Base-by-base conservation (phyloP, 257 asterid species). In the Penstemon eatonii region DNA sequence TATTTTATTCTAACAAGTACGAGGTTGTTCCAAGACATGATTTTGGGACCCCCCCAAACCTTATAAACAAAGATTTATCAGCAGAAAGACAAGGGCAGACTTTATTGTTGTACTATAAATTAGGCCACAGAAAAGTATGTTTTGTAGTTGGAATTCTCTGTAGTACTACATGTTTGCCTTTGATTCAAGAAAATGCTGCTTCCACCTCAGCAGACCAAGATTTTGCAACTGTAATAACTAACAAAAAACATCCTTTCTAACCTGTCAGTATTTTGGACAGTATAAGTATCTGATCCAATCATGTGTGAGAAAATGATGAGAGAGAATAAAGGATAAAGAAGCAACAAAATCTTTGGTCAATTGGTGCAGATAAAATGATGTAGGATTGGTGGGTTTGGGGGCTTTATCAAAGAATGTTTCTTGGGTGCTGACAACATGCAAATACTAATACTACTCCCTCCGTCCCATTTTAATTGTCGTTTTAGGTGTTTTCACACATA, bases 11-110 rank as follows among this genome's bases (percentile, higher is more conserved):
- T 54, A 62, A 51, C 38, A 60, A 64, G 73, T 80, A 74, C 80
- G 57, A 71, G 81, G 80, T 58, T 75, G 67, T 50, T 73, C 10
- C 63, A 61, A 25, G 71, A 80, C 76, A 11, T 9, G 80, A 78
- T 69, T 70, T 60, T 69, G 77, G 73, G 84, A 79, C 12, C 72
- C 70, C 72, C 53, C 6, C 33, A 25, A 25, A 58, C 10, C 49
- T 33, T 25, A 56, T 5, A 50, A 11, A 65, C 49, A 47, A 38
- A 13, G 41, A 56, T 64, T 53, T 55, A 64, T 57, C 68, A 53
- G 65, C 37, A 60, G 66, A 65, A 68, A 38, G 71, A 64, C 63
- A 69, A 40, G 52, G 47, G 55, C 18, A 42, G 79, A 65, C 70
- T 71, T 61, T 46, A 59, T 59, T 61, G 39, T 10, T 59, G 68